These are phyloP conservation scores for Pseudoperonospora humuli DNA, from an alignment of 352 stramenopile species.

Conservation along the genomic window DNA sequence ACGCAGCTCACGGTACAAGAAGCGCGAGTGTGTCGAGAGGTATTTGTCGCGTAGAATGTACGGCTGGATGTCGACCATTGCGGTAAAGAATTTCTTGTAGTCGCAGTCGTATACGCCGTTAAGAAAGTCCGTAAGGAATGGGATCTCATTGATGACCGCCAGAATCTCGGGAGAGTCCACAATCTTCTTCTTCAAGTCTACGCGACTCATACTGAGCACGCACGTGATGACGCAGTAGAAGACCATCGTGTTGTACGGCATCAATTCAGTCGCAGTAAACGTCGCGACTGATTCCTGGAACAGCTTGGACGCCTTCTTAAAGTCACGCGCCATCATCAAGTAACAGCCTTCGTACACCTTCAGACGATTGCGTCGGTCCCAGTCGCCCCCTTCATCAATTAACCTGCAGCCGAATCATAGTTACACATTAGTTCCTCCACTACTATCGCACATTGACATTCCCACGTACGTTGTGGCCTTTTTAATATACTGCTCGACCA, in stretches of 20 bases:
- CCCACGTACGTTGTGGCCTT: slow-evolving; percentile 65
- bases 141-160: slow-evolving; percentile 82
- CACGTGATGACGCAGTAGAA: slow-evolving; percentile 96
- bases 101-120: slow-evolving; percentile 96
- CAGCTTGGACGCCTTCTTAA: slow-evolving; percentile 89
- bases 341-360: slow-evolving; percentile 97
- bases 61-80: slow-evolving; percentile 83
- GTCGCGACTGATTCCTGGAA: slow-evolving; percentile 96
- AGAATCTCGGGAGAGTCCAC: slow-evolving; percentile 97
- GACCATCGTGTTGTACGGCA: slow-evolving; percentile 96
- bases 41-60: slow-evolving; percentile 91
- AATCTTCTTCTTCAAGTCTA: slow-evolving; percentile 96
- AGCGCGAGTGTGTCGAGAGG: slow-evolving; percentile 87
- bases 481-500: slow-evolving; percentile 84
- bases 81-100: slow-evolving; percentile 95
- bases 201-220: slow-evolving; percentile 89
- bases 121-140: slow-evolving; percentile 79
- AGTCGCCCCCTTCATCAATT: slow-evolving; percentile 95
- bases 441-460: background rate
- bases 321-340: slow-evolving; percentile 89
- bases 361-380: slow-evolving; percentile 97
- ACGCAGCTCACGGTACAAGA: slow-evolving; percentile 95
- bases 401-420: slow-evolving; percentile 27
- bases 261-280: slow-evolving; percentile 97
- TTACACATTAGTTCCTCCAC: background rate